A percentile compares a stretch with the other conserved stretches of the same genome.
phyloP scores from a whole-genome alignment of 768 basidiomycete genomes.

The Lyophyllum decastes region DNA sequence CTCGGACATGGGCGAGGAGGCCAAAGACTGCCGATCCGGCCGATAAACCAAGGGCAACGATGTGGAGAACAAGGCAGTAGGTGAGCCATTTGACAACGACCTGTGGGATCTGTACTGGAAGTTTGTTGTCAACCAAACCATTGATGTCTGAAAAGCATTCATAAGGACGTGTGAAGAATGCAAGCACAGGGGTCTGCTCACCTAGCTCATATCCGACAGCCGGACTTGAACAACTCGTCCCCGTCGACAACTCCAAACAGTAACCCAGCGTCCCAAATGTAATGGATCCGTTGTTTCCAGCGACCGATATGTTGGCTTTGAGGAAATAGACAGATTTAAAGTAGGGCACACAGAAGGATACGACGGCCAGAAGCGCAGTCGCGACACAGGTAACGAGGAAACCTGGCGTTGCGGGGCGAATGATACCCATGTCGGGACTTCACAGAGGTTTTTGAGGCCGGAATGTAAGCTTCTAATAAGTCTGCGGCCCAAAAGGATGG shows the following conservation, averaged over 20 bases:
- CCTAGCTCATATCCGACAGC: constrained; percentile 87
- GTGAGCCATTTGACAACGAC: constrained; percentile 94
- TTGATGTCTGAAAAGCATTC: constrained; percentile 66
- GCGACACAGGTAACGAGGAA: constrained; percentile 83
- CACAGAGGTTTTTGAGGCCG: neutral
- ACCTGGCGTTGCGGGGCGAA: constrained; percentile 89
- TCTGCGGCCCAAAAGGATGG: neutral
- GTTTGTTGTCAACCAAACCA: constrained; percentile 68
- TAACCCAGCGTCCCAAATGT: constrained; percentile 92
- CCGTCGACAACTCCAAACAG: constrained; percentile 60
- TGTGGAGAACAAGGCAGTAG: constrained; percentile 88
- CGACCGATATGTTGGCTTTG: constrained; percentile 59
- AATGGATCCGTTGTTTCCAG: constrained; percentile 57
- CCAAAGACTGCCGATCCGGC: constrained; percentile 78
- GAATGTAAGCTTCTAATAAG: neutral
- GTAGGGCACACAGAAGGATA: constrained; percentile 88
- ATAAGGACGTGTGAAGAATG: constrained; percentile 9
- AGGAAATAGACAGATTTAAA: constrained; percentile 91
- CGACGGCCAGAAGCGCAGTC: constrained; percentile 76
- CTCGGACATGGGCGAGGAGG: constrained; percentile 83
- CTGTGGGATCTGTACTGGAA: constrained; percentile 71
- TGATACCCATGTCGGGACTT: constrained; percentile 47
- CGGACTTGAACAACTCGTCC: constrained; percentile 75
- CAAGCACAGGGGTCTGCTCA: constrained; percentile 38
- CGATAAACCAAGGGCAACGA: constrained; percentile 79